These are phyloP conservation scores for Solanum sejunctum DNA, from an alignment of 257 asterid genomes.

Conservation along the genomic window DNA sequence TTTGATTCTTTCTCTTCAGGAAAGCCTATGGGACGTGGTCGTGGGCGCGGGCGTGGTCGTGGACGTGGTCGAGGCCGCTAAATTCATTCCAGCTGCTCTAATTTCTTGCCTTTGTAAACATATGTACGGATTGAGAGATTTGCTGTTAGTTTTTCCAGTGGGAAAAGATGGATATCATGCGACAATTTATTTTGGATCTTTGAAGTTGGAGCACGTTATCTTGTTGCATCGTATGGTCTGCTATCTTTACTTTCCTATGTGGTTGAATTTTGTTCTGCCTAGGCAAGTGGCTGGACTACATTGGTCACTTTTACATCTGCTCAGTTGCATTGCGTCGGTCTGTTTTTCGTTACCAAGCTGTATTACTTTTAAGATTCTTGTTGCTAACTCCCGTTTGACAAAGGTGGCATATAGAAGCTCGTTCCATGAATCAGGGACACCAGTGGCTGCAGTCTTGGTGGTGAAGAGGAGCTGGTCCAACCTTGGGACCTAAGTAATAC, in stretches of 20 bases:
- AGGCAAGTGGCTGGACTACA: not conserved
- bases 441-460: constrained; percentile 11
- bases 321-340: too few species aligned
- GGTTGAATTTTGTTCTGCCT: not conserved
- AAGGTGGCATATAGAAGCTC: constrained; percentile 2
- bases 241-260: not conserved
- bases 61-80: constrained; percentile 88
- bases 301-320: not conserved
- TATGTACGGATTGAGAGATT: too few species aligned
- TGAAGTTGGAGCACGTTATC: not conserved
- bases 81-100: constrained; percentile 1
- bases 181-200: not conserved
- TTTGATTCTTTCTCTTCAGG: constrained; percentile 27
- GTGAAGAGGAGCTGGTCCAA: constrained; percentile 1
- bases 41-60: constrained; percentile 83
- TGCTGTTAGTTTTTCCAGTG: not conserved
- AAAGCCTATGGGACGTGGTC: constrained; percentile 68
- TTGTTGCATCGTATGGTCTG: not conserved
- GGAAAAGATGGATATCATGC: not conserved
- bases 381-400: not conserved
- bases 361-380: not conserved
- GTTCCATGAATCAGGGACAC: constrained; percentile 9
- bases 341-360: not conserved
- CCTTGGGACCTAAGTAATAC: not conserved
- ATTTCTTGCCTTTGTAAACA: constrained; percentile 33